Evolutionary conservation across 768 basidiomycete genomes (phyloP).

Genomic region (Xanthoconium purpureum): DNA sequence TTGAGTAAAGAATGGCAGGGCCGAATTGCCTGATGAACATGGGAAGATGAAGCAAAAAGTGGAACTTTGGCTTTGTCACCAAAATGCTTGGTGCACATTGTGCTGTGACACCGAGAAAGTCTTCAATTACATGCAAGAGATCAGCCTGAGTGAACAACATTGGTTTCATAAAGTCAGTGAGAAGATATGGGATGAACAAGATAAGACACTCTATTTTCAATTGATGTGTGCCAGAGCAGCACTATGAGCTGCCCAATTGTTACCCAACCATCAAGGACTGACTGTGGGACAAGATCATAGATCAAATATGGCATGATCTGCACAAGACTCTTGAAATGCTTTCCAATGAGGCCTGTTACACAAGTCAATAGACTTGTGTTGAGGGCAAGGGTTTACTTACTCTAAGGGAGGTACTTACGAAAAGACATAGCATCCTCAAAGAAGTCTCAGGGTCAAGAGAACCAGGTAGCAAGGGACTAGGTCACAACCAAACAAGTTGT

Average conservation of each 20-base stretch:
- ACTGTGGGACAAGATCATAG: conserved; percentile 29
- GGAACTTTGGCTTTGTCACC: conserved; percentile 31
- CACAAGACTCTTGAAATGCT: conserved; percentile 12
- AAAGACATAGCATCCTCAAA: no score
- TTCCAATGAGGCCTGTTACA: conserved; percentile 31
- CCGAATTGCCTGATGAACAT: conserved; percentile 28
- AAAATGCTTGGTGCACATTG: conserved; percentile 26
- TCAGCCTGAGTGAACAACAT: no score
- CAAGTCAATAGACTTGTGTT: no score
- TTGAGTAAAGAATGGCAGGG: conserved; percentile 28
- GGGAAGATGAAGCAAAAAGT: no score
- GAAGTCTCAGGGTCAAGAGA: no score
- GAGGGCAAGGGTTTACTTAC: no score
- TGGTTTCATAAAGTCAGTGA: no score
- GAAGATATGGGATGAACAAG: conserved; percentile 14
- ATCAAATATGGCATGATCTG: neutral
- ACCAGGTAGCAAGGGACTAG: no score
- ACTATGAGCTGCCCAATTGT: conserved; percentile 35
- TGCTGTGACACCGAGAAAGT: conserved; percentile 19
- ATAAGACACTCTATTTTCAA: conserved; percentile 36
- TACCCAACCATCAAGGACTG: conserved; percentile 28
- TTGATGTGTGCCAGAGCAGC: conserved; percentile 42
- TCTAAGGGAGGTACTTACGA: no score
- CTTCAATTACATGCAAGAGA: no score
- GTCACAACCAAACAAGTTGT: no score